Percentiles rank a stretch among this genome's conserved stretches.
Evolutionary conservation across 163 green algal genomes (phyloP).

Genomic region (Prototheca stagnorum): DNA sequence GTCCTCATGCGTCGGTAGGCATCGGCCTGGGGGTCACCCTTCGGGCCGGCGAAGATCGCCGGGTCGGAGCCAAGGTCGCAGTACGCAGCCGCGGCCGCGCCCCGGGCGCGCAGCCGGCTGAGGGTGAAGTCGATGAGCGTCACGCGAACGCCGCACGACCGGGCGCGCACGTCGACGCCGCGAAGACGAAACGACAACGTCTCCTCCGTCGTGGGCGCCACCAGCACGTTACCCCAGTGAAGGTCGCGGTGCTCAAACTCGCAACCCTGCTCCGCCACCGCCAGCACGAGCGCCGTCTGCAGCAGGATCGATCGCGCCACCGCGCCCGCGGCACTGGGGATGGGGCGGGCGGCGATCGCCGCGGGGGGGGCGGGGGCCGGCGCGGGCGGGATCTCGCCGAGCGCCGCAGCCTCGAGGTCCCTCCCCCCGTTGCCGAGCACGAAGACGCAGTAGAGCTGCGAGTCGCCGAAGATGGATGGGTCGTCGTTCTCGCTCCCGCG

Average conservation of each 20-base stretch:
- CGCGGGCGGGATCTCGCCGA: no score
- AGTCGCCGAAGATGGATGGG: slow-evolving; percentile 25
- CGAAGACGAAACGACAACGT: slow-evolving; percentile 10
- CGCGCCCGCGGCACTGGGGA: no score
- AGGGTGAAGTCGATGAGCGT: slow-evolving; percentile 91
- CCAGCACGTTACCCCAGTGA: slow-evolving; percentile 91
- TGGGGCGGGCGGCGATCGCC: no score
- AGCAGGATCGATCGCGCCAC: slow-evolving; percentile 59
- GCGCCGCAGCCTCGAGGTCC: slow-evolving; percentile 70
- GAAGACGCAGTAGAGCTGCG: slow-evolving; percentile 58
- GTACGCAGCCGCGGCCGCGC: slow-evolving; percentile 33
- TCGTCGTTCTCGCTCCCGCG: slow-evolving; percentile 55
- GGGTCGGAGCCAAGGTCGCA: slow-evolving; percentile 61
- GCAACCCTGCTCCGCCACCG: slow-evolving; percentile 64
- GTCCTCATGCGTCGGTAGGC: slow-evolving; percentile 89
- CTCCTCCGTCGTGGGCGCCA: slow-evolving; percentile 15
- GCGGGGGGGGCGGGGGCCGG: no score
- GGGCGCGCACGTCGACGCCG: slow-evolving; percentile 1
- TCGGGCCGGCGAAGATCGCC: slow-evolving; percentile 73
- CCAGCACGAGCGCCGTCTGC: slow-evolving; percentile 42
- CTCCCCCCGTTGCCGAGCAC: slow-evolving; percentile 60
- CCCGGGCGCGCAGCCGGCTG: slow-evolving; percentile 37
- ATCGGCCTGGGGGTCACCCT: slow-evolving; percentile 66
- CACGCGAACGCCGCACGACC: slow-evolving; percentile 26
- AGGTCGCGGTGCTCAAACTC: slow-evolving; percentile 95